These are phyloP conservation scores for Kwoniella shandongensis DNA, from an alignment of 768 basidiomycete genomes.

Conservation along the genomic window DNA sequence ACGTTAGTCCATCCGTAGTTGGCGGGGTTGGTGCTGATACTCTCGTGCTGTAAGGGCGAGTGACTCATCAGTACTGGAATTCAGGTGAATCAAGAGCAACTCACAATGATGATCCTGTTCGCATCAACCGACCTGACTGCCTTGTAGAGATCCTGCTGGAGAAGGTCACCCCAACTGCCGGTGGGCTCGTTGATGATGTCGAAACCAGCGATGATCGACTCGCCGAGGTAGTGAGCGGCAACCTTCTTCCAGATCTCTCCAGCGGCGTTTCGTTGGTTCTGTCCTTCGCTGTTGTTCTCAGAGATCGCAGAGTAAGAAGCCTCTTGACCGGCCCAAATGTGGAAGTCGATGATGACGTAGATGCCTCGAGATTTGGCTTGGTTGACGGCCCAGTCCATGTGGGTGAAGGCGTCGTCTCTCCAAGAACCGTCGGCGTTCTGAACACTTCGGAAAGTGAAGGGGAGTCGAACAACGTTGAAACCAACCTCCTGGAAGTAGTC, in stretches of 20 bases:
- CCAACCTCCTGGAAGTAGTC: slow-evolving; percentile 35
- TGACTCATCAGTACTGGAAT: slow-evolving; percentile 1
- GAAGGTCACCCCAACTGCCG: slow-evolving; percentile 35
- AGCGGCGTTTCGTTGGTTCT: slow-evolving; percentile 25
- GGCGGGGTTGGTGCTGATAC: slow-evolving; percentile 39
- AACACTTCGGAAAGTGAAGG: slow-evolving; percentile 37
- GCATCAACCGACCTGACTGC: slow-evolving; percentile 41
- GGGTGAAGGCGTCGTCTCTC: slow-evolving; percentile 31
- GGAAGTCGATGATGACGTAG: slow-evolving; percentile 44
- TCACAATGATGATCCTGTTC: slow-evolving; percentile 42
- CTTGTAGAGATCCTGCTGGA: slow-evolving; percentile 46
- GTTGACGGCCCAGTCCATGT: slow-evolving; percentile 44
- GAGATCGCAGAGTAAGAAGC: slow-evolving; percentile 41
- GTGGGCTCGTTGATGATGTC: slow-evolving; percentile 50
- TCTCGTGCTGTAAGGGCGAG: slow-evolving; percentile 23
- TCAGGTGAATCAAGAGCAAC: slow-evolving; percentile 8
- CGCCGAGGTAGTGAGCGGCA: slow-evolving; percentile 37
- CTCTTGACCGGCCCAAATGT: slow-evolving; percentile 48
- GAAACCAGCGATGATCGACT: slow-evolving; percentile 40
- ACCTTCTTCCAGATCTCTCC: slow-evolving; percentile 44
- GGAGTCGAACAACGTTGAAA: slow-evolving; percentile 44
- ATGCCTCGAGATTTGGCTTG: slow-evolving; percentile 39
- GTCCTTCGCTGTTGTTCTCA: slow-evolving; percentile 33
- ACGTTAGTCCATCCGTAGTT: slow-evolving; percentile 47
- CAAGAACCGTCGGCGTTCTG: slow-evolving; percentile 38